Percentiles rank a stretch among this genome's conserved stretches.
Evolutionary conservation across 371 early-diverging fungal species (phyloP).

Genomic region (Amoeboaphelidium occidentale): DNA sequence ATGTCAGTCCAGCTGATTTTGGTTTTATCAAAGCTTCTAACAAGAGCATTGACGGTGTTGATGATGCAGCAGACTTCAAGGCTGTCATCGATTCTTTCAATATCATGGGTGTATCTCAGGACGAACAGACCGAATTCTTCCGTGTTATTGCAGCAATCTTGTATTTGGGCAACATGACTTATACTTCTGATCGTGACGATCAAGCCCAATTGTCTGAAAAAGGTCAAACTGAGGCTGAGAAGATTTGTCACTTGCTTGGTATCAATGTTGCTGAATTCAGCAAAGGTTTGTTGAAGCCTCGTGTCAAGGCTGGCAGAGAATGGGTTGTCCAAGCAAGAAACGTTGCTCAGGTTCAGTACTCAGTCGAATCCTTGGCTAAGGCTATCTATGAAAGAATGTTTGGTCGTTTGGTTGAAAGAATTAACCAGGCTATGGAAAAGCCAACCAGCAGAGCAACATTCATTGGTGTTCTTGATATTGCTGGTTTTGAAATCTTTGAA

Average conservation of each 20-base stretch:
- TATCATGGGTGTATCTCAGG: conserved; percentile 49
- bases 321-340: conserved; percentile 80
- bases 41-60: conserved; percentile 73
- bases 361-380: conserved; percentile 79
- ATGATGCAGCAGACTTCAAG: conserved; percentile 68
- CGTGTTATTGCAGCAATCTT: conserved; percentile 75
- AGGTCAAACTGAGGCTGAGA: conserved; percentile 37
- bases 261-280: conserved; percentile 66
- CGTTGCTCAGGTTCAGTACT: conserved; percentile 60
- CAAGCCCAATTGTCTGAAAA: conserved; percentile 65
- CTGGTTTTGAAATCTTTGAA: conserved; percentile 98
- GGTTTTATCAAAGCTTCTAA: conserved; percentile 50
- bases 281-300: conserved; percentile 63
- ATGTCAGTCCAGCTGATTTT: conserved; percentile 42
- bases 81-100: conserved; percentile 45
- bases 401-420: conserved; percentile 59
- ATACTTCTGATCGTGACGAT: conserved; percentile 44
- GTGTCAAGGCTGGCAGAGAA: conserved; percentile 87
- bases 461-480: conserved; percentile 99
- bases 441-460: conserved; percentile 37
- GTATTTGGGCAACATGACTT: conserved; percentile 80
- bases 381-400: conserved; percentile 96
- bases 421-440: conserved; percentile 66
- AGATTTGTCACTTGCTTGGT: conserved; percentile 82
- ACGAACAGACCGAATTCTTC: conserved; percentile 58